phyloP scores from a whole-genome alignment of 352 stramenopile species.

The Globisporangium barbulae region DNA sequence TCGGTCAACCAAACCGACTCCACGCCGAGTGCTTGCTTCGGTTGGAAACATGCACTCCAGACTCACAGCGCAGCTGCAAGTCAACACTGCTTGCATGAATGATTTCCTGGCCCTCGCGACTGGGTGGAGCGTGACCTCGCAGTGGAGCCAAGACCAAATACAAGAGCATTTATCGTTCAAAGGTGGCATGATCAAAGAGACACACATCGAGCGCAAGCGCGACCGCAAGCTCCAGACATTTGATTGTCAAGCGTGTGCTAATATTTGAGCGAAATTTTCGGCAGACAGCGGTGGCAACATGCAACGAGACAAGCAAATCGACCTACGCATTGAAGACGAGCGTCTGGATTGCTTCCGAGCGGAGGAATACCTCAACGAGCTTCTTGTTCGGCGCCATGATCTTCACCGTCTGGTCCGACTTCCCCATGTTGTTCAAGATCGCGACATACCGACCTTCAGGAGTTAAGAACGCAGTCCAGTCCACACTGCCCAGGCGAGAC shows the following conservation, averaged over 20 bases:
- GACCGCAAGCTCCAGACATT: too few relatives aligned
- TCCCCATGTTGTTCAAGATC: constrained; percentile 33
- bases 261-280: too few relatives aligned
- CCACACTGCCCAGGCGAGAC: constrained; percentile 17
- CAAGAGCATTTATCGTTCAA: too few relatives aligned
- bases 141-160: too few relatives aligned
- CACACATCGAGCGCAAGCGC: too few relatives aligned
- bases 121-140: too few relatives aligned
- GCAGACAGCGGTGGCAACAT: background rate
- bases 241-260: too few relatives aligned
- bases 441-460: constrained; percentile 26
- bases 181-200: too few relatives aligned
- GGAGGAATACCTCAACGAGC: constrained; percentile 32
- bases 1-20: background rate
- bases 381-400: constrained; percentile 35
- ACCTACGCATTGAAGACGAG: constrained; percentile 37
- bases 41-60: too few relatives aligned
- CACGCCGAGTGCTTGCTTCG: background rate
- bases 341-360: constrained; percentile 40
- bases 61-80: too few relatives aligned
- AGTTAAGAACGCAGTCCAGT: constrained; percentile 28
- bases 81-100: too few relatives aligned
- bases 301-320: background rate
- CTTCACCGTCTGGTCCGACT: constrained; percentile 35
- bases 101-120: too few relatives aligned